phyloP scores from a whole-genome alignment of 2,329 filamentous ascomycete genomes.

The Macrophomina tecta region DNA sequence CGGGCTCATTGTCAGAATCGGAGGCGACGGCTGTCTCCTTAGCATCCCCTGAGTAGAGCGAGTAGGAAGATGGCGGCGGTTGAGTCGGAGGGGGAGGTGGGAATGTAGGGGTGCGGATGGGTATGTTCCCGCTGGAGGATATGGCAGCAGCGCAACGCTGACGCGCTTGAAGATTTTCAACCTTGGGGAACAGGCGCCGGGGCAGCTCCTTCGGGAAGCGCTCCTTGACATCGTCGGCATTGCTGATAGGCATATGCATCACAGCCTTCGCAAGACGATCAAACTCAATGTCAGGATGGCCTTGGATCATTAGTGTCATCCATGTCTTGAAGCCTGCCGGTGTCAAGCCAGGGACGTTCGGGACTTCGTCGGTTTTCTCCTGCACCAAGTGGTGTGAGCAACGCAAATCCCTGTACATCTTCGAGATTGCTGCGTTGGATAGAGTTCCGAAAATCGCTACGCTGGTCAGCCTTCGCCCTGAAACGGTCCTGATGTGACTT shows the following conservation, averaged over 20 bases:
- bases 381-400: conserved; percentile 59
- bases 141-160: conserved; percentile 68
- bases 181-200: conserved; percentile 71
- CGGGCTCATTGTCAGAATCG: conserved; percentile 47
- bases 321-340: conserved; percentile 61
- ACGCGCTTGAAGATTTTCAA: conserved; percentile 62
- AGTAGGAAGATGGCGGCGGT: conserved; percentile 40
- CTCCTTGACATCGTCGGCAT: conserved; percentile 68
- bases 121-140: conserved; percentile 52
- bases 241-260: conserved; percentile 72
- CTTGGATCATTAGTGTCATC: conserved; percentile 74
- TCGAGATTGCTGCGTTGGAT: conserved; percentile 47
- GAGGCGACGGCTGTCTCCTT: conserved; percentile 42
- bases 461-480: not conserved
- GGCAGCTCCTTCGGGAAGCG: conserved; percentile 81
- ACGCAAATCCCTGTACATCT: conserved; percentile 54
- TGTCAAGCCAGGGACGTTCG: conserved; percentile 53
- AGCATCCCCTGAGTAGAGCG: conserved; percentile 33
- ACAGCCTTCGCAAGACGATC: conserved; percentile 72
- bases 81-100: conserved; percentile 37
- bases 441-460: conserved; percentile 52
- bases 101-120: conserved; percentile 44
- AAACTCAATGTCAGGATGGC: conserved; percentile 78
- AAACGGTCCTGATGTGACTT: conserved; percentile 37
- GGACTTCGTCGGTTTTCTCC: conserved; percentile 33